Evolutionary conservation across 768 basidiomycete genomes (phyloP), one percentile per base, ranked within the genome.

Genomic region (Naganishia vishniacii): DNA sequence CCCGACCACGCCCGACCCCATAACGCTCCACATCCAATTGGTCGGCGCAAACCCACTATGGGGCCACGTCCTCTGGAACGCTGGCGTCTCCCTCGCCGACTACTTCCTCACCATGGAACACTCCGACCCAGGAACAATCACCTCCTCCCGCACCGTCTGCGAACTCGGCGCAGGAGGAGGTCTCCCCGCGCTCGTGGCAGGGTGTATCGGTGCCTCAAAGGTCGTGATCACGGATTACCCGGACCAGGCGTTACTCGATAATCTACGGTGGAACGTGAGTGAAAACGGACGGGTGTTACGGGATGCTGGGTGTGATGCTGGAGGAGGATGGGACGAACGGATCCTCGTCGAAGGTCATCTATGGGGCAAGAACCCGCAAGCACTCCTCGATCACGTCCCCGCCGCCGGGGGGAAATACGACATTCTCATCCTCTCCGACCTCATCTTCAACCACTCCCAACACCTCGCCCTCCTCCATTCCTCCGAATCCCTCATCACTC

Each of bases 151-250:
- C 37, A 75, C 70, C 26, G 84, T 97, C 0, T 80, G 97, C 1
- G 95, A 99, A 75, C 83, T 98, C 0, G 95, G 95, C 0, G 95
- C 95, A 0, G 95, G 92, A 0, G 93, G 90, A 0, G 94, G 86
- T 2, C 80, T 98, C 6, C 95, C 95, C 0, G 85, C 88, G 3
- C 80, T 99, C 7, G 83, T 93, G 1, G 80, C 86, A 0, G 84
- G 82, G 0, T 82, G 86, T 42, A 86, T 85, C 64, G 87, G 86
- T 0, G 91, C 91, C 0, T 23, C 16, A 3, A 83, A 83, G 72
- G 91, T 89, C 20, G 83, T 95, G 2, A 77, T 92, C 48, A 95
- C 95, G 0, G 95, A 99, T 76, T 98, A 97, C 74, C 94, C 94
- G 0, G 94, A 97, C 67, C 70, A 79, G 1, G 74, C 80, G 12